These are phyloP conservation scores for Claviceps fusiformis DNA, from an alignment of 2,329 filamentous ascomycete genomes.

Conservation along the genomic window DNA sequence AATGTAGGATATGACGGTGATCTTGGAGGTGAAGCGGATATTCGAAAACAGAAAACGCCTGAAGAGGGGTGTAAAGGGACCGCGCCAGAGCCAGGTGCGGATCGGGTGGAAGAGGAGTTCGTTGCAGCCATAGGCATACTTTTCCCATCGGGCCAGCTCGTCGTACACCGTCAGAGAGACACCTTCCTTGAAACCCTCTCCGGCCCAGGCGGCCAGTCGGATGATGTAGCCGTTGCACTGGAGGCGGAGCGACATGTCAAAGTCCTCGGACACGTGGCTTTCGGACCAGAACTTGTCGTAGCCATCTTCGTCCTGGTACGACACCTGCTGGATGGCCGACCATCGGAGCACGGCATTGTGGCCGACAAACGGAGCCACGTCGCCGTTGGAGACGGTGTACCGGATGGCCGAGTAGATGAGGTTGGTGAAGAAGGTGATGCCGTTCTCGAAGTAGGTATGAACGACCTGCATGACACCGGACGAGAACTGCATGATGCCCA, in stretches of 20 bases:
- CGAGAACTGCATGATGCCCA: conserved; percentile 66
- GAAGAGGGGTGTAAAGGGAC: conserved; percentile 71
- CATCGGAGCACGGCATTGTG: conserved; percentile 67
- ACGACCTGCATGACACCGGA: conserved; percentile 71
- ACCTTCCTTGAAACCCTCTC: conserved; percentile 69
- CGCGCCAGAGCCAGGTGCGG: conserved; percentile 55
- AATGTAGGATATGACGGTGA: conserved; percentile 64
- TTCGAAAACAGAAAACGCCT: conserved; percentile 57
- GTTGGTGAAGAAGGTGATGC: conserved; percentile 59
- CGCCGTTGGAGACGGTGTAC: conserved; percentile 64
- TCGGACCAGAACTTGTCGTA: conserved; percentile 76
- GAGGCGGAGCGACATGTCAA: conserved; percentile 67
- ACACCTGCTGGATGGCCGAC: conserved; percentile 61
- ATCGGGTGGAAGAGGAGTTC: conserved; percentile 72
- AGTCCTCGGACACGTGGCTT: conserved; percentile 67
- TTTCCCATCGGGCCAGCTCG: conserved; percentile 74
- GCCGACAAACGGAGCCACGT: conserved; percentile 69
- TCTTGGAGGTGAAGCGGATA: conserved; percentile 62
- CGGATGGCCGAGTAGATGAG: conserved; percentile 65
- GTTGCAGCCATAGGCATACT: conserved; percentile 75
- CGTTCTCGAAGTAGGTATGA: conserved; percentile 58
- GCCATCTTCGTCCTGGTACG: conserved; percentile 54
- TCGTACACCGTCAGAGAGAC: conserved; percentile 77
- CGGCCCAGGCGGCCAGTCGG: conserved; percentile 58
- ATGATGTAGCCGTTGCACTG: conserved; percentile 61